phyloP scores from a whole-genome alignment of 495 filamentous ascomycete genomes.

The Annulohypoxylon bovei region DNA sequence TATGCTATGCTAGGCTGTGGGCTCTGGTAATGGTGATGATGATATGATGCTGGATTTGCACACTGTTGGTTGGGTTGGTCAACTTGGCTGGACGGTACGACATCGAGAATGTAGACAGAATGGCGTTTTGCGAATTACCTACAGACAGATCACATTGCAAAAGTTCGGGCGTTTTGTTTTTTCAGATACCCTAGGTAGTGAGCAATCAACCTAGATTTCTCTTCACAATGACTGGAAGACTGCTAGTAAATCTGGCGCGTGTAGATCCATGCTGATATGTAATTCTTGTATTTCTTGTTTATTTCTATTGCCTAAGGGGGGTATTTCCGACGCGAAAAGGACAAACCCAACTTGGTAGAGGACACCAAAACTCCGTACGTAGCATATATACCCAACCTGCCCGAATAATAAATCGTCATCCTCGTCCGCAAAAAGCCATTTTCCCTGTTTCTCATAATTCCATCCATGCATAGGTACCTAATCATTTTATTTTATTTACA shows the following conservation, averaged over 20 bases:
- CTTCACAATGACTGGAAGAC: too few species aligned
- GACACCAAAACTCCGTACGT: slow-evolving; percentile 20
- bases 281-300: not conserved
- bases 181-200: not conserved
- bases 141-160: not conserved
- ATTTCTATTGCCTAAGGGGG: slow-evolving; percentile 34
- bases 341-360: not conserved
- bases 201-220: not conserved
- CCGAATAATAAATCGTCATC: slow-evolving; percentile 7
- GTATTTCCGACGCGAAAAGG: slow-evolving; percentile 37
- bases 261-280: not conserved
- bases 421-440: slow-evolving; percentile 2
- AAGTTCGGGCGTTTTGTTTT: slow-evolving; percentile 6
- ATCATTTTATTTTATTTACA: slow-evolving; percentile 20
- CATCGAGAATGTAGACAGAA: slow-evolving; percentile 16
- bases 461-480: not conserved
- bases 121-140: not conserved
- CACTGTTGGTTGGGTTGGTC: slow-evolving; percentile 4
- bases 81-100: slow-evolving; percentile 4
- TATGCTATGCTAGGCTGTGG: not conserved
- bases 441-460: slow-evolving; percentile 15
- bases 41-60: not conserved
- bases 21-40: not conserved
- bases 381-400: slow-evolving; percentile 5
- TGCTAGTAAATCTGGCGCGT: too few species aligned